A percentile compares a stretch with the other conserved stretches of the same genome.
Evolutionary conservation across 2,329 filamentous ascomycete genomes (phyloP).

Genomic region (Seiridium unicorne): DNA sequence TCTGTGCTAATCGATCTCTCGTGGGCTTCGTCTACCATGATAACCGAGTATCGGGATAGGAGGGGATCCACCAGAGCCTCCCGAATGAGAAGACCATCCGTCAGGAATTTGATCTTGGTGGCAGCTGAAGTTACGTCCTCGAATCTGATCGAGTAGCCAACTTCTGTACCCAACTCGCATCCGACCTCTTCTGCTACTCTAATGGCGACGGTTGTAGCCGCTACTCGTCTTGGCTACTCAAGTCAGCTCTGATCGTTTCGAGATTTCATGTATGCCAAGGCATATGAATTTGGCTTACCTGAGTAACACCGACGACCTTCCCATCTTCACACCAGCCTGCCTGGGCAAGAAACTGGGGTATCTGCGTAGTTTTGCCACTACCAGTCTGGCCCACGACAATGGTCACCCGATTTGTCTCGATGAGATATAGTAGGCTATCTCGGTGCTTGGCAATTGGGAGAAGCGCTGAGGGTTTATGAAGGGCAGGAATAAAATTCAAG

Average conservation of each 20-base stretch:
- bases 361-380: slow-evolving; percentile 92
- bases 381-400: slow-evolving; percentile 93
- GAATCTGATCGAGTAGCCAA: slow-evolving; percentile 89
- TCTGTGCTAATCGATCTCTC: slow-evolving; percentile 92
- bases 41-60: slow-evolving; percentile 85
- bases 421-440: slow-evolving; percentile 76
- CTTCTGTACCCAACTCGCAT: slow-evolving; percentile 83
- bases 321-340: slow-evolving; percentile 86
- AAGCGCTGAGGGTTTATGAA: slow-evolving; percentile 81
- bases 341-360: slow-evolving; percentile 85
- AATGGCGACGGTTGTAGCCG: slow-evolving; percentile 84
- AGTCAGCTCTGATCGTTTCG: slow-evolving; percentile 5
- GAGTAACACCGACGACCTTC: slow-evolving; percentile 83
- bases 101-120: slow-evolving; percentile 92
- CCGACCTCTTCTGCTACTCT: slow-evolving; percentile 87
- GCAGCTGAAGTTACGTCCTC: slow-evolving; percentile 85
- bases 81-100: slow-evolving; percentile 85
- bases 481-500: slow-evolving; percentile 68
- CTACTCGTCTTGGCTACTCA: slow-evolving; percentile 77
- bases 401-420: slow-evolving; percentile 81
- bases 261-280: not conserved
- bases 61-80: slow-evolving; percentile 93
- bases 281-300: slow-evolving; percentile 52
- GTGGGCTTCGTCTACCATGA: slow-evolving; percentile 98
- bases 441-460: slow-evolving; percentile 85